Base-by-base conservation (phyloP, 441 rosid species). In the Croton laevigatus region DNA sequence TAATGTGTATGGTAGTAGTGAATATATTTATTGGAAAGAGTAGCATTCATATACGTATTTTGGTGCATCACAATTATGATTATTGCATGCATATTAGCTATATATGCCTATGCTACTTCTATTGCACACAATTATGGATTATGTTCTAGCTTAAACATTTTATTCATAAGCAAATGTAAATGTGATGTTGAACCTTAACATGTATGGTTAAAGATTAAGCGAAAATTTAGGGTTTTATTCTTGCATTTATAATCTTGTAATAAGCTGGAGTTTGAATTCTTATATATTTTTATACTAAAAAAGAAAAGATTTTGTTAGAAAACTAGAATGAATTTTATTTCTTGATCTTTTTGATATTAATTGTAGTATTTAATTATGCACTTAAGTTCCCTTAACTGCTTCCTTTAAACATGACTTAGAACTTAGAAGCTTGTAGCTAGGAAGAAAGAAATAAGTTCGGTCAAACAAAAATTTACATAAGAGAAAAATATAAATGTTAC, bases 41-140 rank as follows among this genome's bases (percentile, higher is more conserved):
- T 38, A 62, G 71, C 44, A 76, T 64, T 19, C 54, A 42, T 40
- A 40, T 40, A 0, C 9, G 8, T 36, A 68, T 68, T 64, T 73
- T 46, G 59, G 69, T 54, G 16, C 54, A 34, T 27, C 23, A 4
- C 8, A 38, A 64, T 34, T 27, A 38, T 57, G 61, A 65, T 34
- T 34, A n/a, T 40, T 27, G 32, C 58, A 12, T 58, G 45, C 59
- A 40, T 23, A 22, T 22, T 27, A 59, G 72, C 23, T 52, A 19
- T 8, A 54, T 36, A 9, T 66, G 32, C 38, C 22, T 66, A 62
- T 59, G 54, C 57, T 59, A 63, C 52, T 62, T 61, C 62, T 14
- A 14, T 66, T 27, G 32, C 32, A 27, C 32, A 27, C 32, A 27
- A 27, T 27, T n/a, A n/a, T n/a, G n/a, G n/a, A n/a, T n/a, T n/a